These are phyloP conservation scores for Ustilago cynodontis DNA, from an alignment of 1,284 basidiomycete species.

Conservation along the genomic window DNA sequence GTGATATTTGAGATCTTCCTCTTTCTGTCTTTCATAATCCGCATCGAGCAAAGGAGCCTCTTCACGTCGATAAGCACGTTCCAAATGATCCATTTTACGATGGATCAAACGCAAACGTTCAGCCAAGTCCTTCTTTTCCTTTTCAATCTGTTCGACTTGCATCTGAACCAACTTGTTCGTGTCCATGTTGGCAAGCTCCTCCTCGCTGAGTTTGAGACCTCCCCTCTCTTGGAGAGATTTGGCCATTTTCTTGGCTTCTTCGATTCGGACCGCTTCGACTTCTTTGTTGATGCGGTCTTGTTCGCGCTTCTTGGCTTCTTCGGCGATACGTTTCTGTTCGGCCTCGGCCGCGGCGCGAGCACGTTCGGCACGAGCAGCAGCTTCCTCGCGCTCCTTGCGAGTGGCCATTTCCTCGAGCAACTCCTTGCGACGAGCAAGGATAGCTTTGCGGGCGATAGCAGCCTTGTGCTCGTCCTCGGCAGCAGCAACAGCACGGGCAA, in stretches of 20 bases:
- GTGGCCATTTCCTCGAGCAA: conserved; percentile 86
- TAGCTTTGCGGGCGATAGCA: conserved; percentile 68
- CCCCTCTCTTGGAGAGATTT: conserved; percentile 86
- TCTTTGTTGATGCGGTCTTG: conserved; percentile 83
- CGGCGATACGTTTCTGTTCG: conserved; percentile 78
- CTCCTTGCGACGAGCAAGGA: conserved; percentile 88
- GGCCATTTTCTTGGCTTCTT: conserved; percentile 91
- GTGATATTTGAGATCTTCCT: conserved; percentile 78
- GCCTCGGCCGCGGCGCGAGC: conserved; percentile 75
- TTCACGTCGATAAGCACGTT: conserved; percentile 94
- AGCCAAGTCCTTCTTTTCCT: conserved; percentile 91
- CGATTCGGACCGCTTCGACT: conserved; percentile 83
- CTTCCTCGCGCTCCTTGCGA: conserved; percentile 91
- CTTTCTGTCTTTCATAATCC: conserved; percentile 87
- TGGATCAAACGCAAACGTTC: conserved; percentile 85
- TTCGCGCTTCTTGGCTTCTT: conserved; percentile 81
- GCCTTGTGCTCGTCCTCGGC: conserved; percentile 68
- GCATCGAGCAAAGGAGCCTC: conserved; percentile 86
- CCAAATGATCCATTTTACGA: conserved; percentile 94
- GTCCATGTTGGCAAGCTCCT: conserved; percentile 83
- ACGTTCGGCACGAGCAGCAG: conserved; percentile 81
- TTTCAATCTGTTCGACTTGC: conserved; percentile 82
- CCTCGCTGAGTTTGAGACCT: conserved; percentile 85
- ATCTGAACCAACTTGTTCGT: conserved; percentile 89
- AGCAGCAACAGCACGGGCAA: conserved; percentile 62